Evolutionary conservation across 2,329 filamentous ascomycete species (phyloP).

Genomic region (Penicillium sp.): DNA sequence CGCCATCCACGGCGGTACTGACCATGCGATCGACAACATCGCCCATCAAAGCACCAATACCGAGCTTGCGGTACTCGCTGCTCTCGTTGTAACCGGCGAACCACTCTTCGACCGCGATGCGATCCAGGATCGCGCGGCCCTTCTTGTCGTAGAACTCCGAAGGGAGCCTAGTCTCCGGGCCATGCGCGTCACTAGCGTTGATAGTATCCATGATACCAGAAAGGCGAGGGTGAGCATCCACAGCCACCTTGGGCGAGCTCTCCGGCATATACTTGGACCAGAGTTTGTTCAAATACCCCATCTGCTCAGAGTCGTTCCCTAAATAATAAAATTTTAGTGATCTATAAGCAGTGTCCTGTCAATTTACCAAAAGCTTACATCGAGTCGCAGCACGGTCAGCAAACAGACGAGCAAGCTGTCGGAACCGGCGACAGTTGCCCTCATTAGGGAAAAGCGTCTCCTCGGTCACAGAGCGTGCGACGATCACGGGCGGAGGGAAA

Average conservation of each 20-base stretch:
- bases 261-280: slow-evolving; percentile 86
- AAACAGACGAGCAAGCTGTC: slow-evolving; percentile 68
- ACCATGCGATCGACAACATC: slow-evolving; percentile 77
- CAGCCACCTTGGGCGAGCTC: slow-evolving; percentile 67
- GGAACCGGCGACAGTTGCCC: slow-evolving; percentile 70
- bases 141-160: slow-evolving; percentile 83
- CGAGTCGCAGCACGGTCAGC: slow-evolving; percentile 69
- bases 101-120: slow-evolving; percentile 87
- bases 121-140: slow-evolving; percentile 67
- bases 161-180: slow-evolving; percentile 75
- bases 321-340: slow-evolving; percentile 2
- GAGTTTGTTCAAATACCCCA: slow-evolving; percentile 76
- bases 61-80: slow-evolving; percentile 81
- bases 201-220: slow-evolving; percentile 93
- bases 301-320: slow-evolving; percentile 73
- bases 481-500: slow-evolving; percentile 66
- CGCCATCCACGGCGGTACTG: slow-evolving; percentile 63
- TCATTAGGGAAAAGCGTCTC: slow-evolving; percentile 84
- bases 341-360: not conserved
- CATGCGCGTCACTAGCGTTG: slow-evolving; percentile 85
- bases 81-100: slow-evolving; percentile 83
- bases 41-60: slow-evolving; percentile 81
- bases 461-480: slow-evolving; percentile 65
- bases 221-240: slow-evolving; percentile 80
- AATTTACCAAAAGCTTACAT: slow-evolving; percentile 48